phyloP scores from a whole-genome alignment of 352 stramenopile genomes.

The Globisporangium viniferum region DNA sequence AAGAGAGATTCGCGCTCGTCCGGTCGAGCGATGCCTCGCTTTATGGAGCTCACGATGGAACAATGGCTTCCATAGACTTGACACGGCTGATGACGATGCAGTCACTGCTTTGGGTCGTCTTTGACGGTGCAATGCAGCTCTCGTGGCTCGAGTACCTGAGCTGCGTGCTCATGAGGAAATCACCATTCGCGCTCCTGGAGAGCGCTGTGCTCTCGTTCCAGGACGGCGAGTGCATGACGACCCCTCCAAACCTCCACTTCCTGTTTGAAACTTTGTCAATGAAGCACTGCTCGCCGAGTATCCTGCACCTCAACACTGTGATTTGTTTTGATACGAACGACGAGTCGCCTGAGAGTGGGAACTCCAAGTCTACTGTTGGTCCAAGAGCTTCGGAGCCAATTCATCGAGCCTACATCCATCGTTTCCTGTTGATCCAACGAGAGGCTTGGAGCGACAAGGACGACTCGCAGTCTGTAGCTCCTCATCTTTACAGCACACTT shows the following conservation, averaged over 20 bases:
- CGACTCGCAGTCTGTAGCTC: neutral
- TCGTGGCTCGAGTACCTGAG: slow-evolving; percentile 44
- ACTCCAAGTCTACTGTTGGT: neutral
- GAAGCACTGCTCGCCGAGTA: slow-evolving; percentile 27
- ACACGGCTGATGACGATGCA: slow-evolving; percentile 10
- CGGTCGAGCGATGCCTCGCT: neutral
- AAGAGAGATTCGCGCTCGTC: slow-evolving; percentile 24
- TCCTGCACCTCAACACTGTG: slow-evolving; percentile 30
- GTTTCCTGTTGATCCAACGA: slow-evolving; percentile 26
- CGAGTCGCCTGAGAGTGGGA: neutral
- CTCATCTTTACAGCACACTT: neutral
- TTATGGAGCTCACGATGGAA: neutral
- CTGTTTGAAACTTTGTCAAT: slow-evolving; percentile 54
- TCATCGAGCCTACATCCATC: slow-evolving; percentile 26
- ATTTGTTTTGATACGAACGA: slow-evolving; percentile 19
- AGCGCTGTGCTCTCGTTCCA: slow-evolving; percentile 25
- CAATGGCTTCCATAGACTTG: neutral
- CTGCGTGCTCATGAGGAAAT: slow-evolving; percentile 17
- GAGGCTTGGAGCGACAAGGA: neutral
- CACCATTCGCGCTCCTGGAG: neutral
- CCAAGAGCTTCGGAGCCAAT: slow-evolving; percentile 13
- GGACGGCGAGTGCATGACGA: slow-evolving; percentile 52
- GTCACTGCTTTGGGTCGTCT: slow-evolving; percentile 38
- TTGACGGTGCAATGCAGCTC: slow-evolving; percentile 36
- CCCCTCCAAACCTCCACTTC: slow-evolving; percentile 60